Evolutionary conservation across 805 yeast species (phyloP), one percentile per base, ranked within the genome.

Genomic region (Lipomyces lipofer): DNA sequence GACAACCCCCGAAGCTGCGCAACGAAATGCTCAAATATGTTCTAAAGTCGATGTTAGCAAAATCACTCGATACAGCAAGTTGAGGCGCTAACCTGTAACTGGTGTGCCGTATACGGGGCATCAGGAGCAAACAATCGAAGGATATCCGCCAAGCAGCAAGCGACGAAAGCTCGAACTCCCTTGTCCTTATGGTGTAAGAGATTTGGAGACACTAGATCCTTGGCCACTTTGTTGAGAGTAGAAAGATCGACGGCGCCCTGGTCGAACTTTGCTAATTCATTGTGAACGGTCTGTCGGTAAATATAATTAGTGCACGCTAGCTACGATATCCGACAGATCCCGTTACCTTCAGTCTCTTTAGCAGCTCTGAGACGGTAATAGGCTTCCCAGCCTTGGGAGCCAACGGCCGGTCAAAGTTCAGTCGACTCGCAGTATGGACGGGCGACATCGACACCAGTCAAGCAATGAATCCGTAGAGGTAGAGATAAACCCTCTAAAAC

Each of bases 51-150:
- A 39, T 17, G 32, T 32, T 19, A 9, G 27, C 36, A 13, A 7
- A 32, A 40, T 32, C 8, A n/a, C 29, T 27, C 12, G 4, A 22
- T 22, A n/a, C 27, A n/a, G 17, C 10, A 4, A 15, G 8, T 9
- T 47, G 4, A 19, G 17, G 19, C 5, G 30, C 57, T 5, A 47
- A 63, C 83, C 0, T 82, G 73, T 35, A 90, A 73, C 60, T 85
- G 84, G 1, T 72, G 59, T 22, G 83, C 82, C 1, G 86, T 81
- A 69, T 78, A 90, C 3, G 97, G 97, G 5, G 96, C 95, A 66
- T 90, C 88, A 0, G 97, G 97, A 0, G 96, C 97, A 64, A 78
- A 85, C 13, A 91, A 68, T 54, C 96, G 75, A 39, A 90, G 69
- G 8, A 91, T 74, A 66, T 90, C 96, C 4, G 89, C 76, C 6